phyloP scores from a whole-genome alignment of 495 filamentous ascomycete species.

The Penicillium pancosmium region DNA sequence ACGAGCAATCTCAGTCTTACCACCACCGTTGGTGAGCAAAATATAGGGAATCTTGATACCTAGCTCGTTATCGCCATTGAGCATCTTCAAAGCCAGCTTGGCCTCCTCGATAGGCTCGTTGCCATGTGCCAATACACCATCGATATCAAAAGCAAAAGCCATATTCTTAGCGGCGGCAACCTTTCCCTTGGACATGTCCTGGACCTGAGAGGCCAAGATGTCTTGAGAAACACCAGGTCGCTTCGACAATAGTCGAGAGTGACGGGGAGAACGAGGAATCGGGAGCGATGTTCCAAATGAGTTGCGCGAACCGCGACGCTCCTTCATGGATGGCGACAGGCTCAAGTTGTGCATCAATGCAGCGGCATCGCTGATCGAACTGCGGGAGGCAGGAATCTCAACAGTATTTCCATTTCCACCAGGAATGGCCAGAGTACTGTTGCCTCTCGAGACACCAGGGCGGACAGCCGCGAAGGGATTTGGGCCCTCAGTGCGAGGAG shows the following conservation, averaged over 20 bases:
- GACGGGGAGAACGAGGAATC: constrained; percentile 72
- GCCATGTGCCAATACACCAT: constrained; percentile 83
- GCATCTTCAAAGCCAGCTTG: constrained; percentile 78
- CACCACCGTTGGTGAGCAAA: constrained; percentile 91
- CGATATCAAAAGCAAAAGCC: constrained; percentile 92
- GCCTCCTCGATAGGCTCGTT: constrained; percentile 80
- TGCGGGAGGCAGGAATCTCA: constrained; percentile 72
- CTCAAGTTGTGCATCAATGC: constrained; percentile 76
- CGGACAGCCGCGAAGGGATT: constrained; percentile 5
- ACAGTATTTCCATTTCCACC: constrained; percentile 56
- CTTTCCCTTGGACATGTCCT: constrained; percentile 71
- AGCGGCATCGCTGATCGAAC: constrained; percentile 67
- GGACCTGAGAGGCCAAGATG: constrained; percentile 71
- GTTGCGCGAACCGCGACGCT: constrained; percentile 72
- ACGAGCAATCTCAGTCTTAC: constrained; percentile 83
- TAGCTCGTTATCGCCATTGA: constrained; percentile 85
- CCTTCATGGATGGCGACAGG: constrained; percentile 64
- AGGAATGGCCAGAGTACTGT: constrained; percentile 51
- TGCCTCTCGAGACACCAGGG: constrained; percentile 14
- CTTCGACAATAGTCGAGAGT: constrained; percentile 64
- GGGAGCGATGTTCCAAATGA: constrained; percentile 78
- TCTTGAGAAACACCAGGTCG: constrained; percentile 56
- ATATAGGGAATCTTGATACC: constrained; percentile 90
- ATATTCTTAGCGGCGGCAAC: constrained; percentile 67
- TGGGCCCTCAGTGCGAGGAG: constrained; percentile 26